phyloP scores from a whole-genome alignment of 192 early-diverging fungal genomes.

The Cladochytrium replicatum region DNA sequence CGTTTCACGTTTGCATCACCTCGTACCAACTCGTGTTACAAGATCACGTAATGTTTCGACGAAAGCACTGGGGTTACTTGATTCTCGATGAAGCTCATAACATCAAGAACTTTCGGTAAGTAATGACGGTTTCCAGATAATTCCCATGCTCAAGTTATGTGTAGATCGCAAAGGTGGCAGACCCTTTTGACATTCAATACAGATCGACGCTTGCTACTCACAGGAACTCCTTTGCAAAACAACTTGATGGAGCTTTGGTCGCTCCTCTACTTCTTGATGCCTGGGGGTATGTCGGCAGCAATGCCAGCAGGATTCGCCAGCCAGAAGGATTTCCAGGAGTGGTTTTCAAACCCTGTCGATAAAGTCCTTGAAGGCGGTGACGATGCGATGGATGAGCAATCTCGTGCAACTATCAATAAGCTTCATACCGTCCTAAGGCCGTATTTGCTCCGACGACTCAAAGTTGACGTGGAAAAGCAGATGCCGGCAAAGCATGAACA shows the following conservation, averaged over 20 bases:
- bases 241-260: slow-evolving; percentile 91
- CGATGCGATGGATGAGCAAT: slow-evolving; percentile 9
- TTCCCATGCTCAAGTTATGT: background rate
- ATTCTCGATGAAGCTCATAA: slow-evolving; percentile 96
- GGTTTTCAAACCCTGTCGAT: slow-evolving; percentile 40
- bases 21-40: slow-evolving; percentile 70
- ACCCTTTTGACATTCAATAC: no score
- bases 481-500: slow-evolving; percentile 90
- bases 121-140: background rate
- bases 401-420: slow-evolving; percentile 33
- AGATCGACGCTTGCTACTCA: slow-evolving; percentile 64
- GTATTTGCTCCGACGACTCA: slow-evolving; percentile 85
- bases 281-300: slow-evolving; percentile 59
- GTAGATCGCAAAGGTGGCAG: background rate
- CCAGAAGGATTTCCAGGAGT: slow-evolving; percentile 61
- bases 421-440: slow-evolving; percentile 83
- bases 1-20: no score
- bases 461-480: slow-evolving; percentile 77
- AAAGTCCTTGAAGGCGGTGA: background rate
- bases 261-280: slow-evolving; percentile 86
- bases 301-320: slow-evolving; percentile 55
- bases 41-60: slow-evolving; percentile 66
- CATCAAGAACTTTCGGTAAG: slow-evolving; percentile 69
- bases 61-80: slow-evolving; percentile 79
- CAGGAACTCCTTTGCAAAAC: slow-evolving; percentile 91